These are phyloP conservation scores for Wickerhamomyces bisporus DNA, from an alignment of 805 yeast species.

Conservation along the genomic window DNA sequence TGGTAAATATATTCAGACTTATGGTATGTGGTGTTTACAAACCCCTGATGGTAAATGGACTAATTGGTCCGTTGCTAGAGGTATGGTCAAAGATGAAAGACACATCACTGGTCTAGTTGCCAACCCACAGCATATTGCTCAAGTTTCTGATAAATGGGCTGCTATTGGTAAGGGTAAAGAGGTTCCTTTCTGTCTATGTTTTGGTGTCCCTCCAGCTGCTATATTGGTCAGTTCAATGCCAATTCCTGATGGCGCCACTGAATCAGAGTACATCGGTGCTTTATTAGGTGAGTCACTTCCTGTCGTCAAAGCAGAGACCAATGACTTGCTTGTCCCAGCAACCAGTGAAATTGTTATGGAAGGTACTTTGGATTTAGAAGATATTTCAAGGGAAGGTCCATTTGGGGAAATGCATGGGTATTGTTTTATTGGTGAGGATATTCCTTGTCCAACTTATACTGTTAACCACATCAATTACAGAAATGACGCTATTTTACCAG, in stretches of 20 bases:
- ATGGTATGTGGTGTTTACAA: slow-evolving; percentile 24
- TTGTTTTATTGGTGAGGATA: slow-evolving; percentile 18
- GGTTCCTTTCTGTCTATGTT: slow-evolving; percentile 23
- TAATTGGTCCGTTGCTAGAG: slow-evolving; percentile 28
- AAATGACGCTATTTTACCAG: slow-evolving; percentile 23
- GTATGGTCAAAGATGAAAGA: slow-evolving; percentile 21
- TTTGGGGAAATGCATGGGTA: slow-evolving; percentile 30
- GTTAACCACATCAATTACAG: slow-evolving; percentile 22
- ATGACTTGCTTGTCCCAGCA: slow-evolving; percentile 23
- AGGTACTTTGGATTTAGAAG: slow-evolving; percentile 19
- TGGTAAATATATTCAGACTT: slow-evolving; percentile 25
- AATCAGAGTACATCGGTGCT: slow-evolving; percentile 24
- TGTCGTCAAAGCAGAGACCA: slow-evolving; percentile 22
- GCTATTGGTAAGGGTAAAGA: slow-evolving; percentile 12
- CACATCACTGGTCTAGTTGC: slow-evolving; percentile 24
- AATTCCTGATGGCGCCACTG: slow-evolving; percentile 15
- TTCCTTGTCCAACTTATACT: slow-evolving; percentile 24
- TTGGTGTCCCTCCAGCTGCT: slow-evolving; percentile 29
- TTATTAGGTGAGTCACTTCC: slow-evolving; percentile 24
- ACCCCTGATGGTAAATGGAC: slow-evolving; percentile 26
- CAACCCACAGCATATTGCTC: slow-evolving; percentile 25
- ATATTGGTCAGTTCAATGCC: slow-evolving; percentile 14
- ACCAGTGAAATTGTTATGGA: slow-evolving; percentile 25
- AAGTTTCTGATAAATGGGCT: slow-evolving; percentile 16
- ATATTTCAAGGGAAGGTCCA: slow-evolving; percentile 22